Conservation (phyloP, 129 eudicot genomes). For the Dittrichia graveolens region DNA sequence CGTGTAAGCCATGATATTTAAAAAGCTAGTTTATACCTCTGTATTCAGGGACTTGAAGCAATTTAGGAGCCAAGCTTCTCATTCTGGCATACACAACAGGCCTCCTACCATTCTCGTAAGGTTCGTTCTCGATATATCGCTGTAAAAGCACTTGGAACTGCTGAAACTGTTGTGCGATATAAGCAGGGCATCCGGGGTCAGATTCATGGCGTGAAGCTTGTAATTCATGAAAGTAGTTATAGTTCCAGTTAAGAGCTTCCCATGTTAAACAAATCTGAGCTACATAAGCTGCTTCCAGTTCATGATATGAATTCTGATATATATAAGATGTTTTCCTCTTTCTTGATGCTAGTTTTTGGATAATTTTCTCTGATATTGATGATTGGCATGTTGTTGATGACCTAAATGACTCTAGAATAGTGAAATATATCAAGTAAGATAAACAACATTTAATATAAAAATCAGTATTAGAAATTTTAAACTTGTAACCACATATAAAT, state of each 20-base stretch:
- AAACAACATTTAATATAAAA: not conserved
- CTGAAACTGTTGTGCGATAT: constrained; percentile 87
- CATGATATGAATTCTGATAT: constrained; percentile 68
- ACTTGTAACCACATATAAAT: too few relatives aligned
- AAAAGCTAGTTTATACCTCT: too few relatives aligned
- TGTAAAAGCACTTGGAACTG: constrained; percentile 91
- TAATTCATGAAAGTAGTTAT: constrained; percentile 65
- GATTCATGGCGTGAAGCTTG: constrained; percentile 54
- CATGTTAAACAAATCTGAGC: constrained; percentile 90
- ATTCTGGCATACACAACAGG: constrained; percentile 84
- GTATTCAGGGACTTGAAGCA: constrained; percentile 96
- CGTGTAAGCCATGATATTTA: too few relatives aligned
- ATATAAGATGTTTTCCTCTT: constrained; percentile 45
- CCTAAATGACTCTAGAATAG: constrained; percentile 67
- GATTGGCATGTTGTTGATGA: constrained; percentile 72
- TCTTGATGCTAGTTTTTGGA: constrained; percentile 53
- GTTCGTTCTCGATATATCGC: constrained; percentile 83
- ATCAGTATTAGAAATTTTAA: too few relatives aligned
- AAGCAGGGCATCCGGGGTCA: constrained; percentile 90
- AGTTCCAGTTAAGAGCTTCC: constrained; percentile 97
- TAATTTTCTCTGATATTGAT: constrained; percentile 78
- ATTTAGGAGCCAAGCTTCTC: constrained; percentile 84
- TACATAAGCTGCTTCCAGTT: constrained; percentile 83
- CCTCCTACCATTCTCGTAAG: constrained; percentile 81
- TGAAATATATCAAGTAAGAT: constrained; percentile 2